Evolutionary conservation across 1,284 basidiomycete species (phyloP), one percentile per base, ranked within the genome.

Genomic region (Agaricales sp.): DNA sequence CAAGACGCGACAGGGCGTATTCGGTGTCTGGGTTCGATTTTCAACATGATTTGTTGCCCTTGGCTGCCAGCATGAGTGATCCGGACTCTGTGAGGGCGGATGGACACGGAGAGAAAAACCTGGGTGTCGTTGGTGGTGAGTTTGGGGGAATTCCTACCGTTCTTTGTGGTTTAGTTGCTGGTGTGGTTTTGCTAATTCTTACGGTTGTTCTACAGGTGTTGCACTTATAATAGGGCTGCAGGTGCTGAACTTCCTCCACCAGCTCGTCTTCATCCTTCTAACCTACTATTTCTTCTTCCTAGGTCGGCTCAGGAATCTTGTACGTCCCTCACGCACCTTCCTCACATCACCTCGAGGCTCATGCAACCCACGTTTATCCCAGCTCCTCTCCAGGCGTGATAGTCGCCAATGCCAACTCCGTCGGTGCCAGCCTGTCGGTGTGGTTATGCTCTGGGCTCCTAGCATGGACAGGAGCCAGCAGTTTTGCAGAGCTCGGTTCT

Each of bases 271-370:
- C 12, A 11, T n/a, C 13, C 11, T 11, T 50, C 45, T 53, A 22
- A 54, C 41, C 47, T 20, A 43, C 50, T 43, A 13, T 20, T n/a
- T 39, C 11, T 22, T 18, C 39, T 6, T 22, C n/a, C 43, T 54
- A 85, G 78, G 90, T 94, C 62, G 92, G 92, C 23, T 91, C 87
- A 12, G 92, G 92, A 18, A 95, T 96, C 55, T 96, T 96, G 87
- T 89, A 60, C 57, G 78, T 53, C 25, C 49, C 19, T 37, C 46
- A 37, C 46, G 19, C 43, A n/a, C n/a, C n/a, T n/a, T n/a, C n/a
- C n/a, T n/a, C n/a, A n/a, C n/a, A n/a, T n/a, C n/a, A n/a, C n/a
- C n/a, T n/a, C n/a, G n/a, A n/a, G n/a, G n/a, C n/a, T n/a, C 13
- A 19, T 43, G 12, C 12, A 8, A 26, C 49, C 50, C 49, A 24